Base-by-base conservation (phyloP, 2,329 filamentous ascomycete species). In the Phialocephala sp. region DNA sequence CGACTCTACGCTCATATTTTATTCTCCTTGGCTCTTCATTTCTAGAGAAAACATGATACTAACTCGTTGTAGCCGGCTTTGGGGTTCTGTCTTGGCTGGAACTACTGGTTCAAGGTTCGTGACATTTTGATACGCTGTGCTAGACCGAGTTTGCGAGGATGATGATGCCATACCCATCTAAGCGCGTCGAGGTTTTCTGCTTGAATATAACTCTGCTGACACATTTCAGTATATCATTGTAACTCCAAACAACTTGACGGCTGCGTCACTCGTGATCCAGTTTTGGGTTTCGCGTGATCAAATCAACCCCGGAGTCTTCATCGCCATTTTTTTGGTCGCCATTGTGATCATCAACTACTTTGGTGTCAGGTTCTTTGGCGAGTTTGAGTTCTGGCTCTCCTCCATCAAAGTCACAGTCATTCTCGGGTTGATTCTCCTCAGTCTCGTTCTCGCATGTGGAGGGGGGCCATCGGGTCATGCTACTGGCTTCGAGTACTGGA, bases 171-270 rank as follows among this genome's bases (percentile, higher is more conserved):
- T n/a, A n/a, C n/a, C n/a, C n/a, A 43, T 2, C n/a, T 41, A 2
- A 43, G n/a, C 4, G 8, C 22, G 45, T 24, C 45, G 8, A 24
- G 12, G 8, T 50, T 24, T 20, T 24, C 22, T 22, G 43, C 45
- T 54, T 32, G 6, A 27, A 32, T 27, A 20, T 2, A 4, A 54
- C 35, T 9, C 18, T 37, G 39, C 32, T 41, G 12, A 41, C 55
- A 24, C 9, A 39, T n/a, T 22, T 37, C 18, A 72, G 79, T 95
- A 95, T 77, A 91, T 95, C 75, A 94, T 96, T 73, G 85, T 91
- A 61, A 93, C 91, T 0, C 92, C 92, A 0, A 95, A 95, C 75
- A 91, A 96, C 76, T 80, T 96, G 39, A 95, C 91, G 1, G 92
- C 92, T 47, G 87, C 86, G 18, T 87, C 91, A 5, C 79, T 96